Evolutionary conservation across 345 rosid genomes (phyloP), one percentile per base, ranked within the genome.

Genomic region (Jatropha curcas): DNA sequence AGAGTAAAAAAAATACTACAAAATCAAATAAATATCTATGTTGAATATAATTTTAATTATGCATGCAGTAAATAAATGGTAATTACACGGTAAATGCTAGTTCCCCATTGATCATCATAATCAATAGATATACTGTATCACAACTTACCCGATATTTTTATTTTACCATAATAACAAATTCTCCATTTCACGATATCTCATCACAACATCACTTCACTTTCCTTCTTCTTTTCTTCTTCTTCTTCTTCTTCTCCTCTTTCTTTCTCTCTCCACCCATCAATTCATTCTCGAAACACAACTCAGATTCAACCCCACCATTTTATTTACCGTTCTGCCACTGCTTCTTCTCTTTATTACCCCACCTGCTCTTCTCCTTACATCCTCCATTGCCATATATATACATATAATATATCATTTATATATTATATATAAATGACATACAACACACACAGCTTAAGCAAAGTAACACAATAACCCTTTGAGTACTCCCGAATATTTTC

Each of bases 291-390:
- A 25, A 11, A 4, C 3, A 27, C 4, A 33, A 45, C 20, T 35
- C 22, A 33, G 57, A 61, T 74, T 37, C 41, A 41, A n/a, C 71
- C 28, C 35, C 4, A 37, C 75, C n/a, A 35, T 70, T 43, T 53
- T 45, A n/a, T 77, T 83, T 77, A 77, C 83, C 71, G 48, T 69
- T 60, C 72, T 80, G 74, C 83, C 83, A 63, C 71, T 43, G 4
- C 48, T 33, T 50, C 65, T 58, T 43, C 37, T 51, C 79, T 68
- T 73, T 67, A 71, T 66, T 70, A 24, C 76, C 61, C n/a, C 57
- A 19, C 55, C 78, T 3, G 12, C 70, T 60, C 53, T 17, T 14
- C 64, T 55, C 30, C 70, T 45, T 33, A 25, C 27, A 3, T 51
- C 48, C 72, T 24, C 55, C 81, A 67, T 35, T 53, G 67, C 71